phyloP scores from a whole-genome alignment of 169 alveolate genomes.

The Eimeria necatrix region DNA sequence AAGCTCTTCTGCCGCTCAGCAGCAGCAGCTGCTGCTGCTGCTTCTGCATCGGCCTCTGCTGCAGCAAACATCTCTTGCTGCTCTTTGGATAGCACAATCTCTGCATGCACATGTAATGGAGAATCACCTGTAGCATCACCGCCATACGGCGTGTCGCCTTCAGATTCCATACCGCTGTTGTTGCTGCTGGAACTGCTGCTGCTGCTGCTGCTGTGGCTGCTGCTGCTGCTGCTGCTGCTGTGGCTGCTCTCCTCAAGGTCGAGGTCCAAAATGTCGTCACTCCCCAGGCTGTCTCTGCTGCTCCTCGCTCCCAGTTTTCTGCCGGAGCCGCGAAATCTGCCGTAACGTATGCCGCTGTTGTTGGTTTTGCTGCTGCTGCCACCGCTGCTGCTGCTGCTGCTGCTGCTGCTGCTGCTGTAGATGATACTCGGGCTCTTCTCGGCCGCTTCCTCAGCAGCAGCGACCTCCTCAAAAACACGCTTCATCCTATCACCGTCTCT shows the following conservation, averaged over 20 bases:
- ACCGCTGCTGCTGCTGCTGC: neutral
- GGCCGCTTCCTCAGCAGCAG: conserved; percentile 20
- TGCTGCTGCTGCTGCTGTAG: too few species aligned
- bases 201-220: conserved; percentile 11
- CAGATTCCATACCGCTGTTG: neutral
- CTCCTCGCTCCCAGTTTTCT: neutral
- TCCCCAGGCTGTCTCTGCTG: too few species aligned
- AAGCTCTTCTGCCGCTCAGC: conserved; percentile 23
- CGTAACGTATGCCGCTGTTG: too few species aligned
- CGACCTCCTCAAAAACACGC: conserved; percentile 26
- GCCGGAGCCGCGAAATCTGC: too few species aligned
- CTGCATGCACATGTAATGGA: conserved; percentile 32
- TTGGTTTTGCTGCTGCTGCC: neutral
- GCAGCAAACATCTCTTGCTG: conserved; percentile 45
- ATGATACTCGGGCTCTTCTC: too few species aligned
- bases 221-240: conserved; percentile 46
- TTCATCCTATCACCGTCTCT: conserved; percentile 13
- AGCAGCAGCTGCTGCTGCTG: conserved; percentile 11
- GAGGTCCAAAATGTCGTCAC: too few species aligned
- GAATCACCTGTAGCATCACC: neutral
- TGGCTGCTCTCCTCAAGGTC: too few species aligned
- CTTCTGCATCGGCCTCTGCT: neutral
- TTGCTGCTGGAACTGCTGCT: neutral
- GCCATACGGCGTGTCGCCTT: too few species aligned
- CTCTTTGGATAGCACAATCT: conserved; percentile 30